These are phyloP conservation scores for Trametes punicea DNA, from an alignment of 768 basidiomycete species.

Conservation along the genomic window DNA sequence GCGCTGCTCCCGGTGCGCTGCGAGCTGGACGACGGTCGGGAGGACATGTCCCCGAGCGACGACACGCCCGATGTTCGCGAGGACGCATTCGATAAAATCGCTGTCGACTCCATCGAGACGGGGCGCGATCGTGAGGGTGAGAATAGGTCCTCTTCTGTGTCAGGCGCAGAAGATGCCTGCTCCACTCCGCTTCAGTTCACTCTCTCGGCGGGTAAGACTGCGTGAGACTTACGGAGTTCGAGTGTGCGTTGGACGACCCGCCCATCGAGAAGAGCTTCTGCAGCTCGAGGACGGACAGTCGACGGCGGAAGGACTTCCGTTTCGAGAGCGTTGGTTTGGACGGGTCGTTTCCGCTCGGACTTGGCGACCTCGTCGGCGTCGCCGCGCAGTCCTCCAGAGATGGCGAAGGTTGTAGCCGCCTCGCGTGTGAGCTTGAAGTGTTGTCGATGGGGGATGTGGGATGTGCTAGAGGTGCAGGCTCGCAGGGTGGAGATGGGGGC, in stretches of 20 bases:
- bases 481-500: slow-evolving; percentile 12
- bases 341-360: neutral
- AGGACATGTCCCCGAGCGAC: neutral
- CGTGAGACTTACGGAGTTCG: slow-evolving; percentile 1
- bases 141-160: slow-evolving; percentile 12
- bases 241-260: slow-evolving; percentile 8
- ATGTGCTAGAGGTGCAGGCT: slow-evolving; percentile 11
- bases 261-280: slow-evolving; percentile 30
- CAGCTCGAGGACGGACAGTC: slow-evolving; percentile 34
- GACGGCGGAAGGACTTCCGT: slow-evolving; percentile 27
- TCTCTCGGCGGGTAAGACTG: no score
- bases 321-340: slow-evolving; percentile 24
- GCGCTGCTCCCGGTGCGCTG: neutral
- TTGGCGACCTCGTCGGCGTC: slow-evolving; percentile 9
- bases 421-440: slow-evolving; percentile 17
- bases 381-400: slow-evolving; percentile 20
- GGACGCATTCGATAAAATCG: slow-evolving; percentile 8
- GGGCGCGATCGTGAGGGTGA: slow-evolving; percentile 7
- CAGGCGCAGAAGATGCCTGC: neutral
- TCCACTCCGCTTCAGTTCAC: no score
- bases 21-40: slow-evolving; percentile 8
- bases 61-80: slow-evolving; percentile 10
- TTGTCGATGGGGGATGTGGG: slow-evolving; percentile 26
- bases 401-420: slow-evolving; percentile 15
- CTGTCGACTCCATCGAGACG: slow-evolving; percentile 7